A percentile compares a stretch with the other conserved stretches of the same genome.
Conservation (phyloP, 2,329 filamentous ascomycete genomes). For the Chaetomiaceae sp. region DNA sequence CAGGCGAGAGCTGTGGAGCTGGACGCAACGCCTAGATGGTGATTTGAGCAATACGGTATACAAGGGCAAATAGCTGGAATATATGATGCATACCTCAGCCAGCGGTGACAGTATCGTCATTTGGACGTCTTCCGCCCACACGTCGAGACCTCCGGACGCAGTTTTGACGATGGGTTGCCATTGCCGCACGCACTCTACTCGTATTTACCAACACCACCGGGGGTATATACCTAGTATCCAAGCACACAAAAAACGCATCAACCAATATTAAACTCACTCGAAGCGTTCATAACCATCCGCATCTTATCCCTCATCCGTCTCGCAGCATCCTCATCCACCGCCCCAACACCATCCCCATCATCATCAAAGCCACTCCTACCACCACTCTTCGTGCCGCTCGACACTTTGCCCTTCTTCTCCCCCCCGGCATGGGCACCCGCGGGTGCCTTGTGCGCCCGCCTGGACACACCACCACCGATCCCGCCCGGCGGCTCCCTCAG, state of each 20-base stretch:
- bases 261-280: constrained; percentile 28
- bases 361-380: constrained; percentile 30
- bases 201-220: constrained; percentile 5
- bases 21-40: background rate
- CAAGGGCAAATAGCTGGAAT: too few relatives aligned
- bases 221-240: background rate
- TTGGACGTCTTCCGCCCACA: too few relatives aligned
- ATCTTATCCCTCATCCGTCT: constrained; percentile 45
- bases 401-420: constrained; percentile 21
- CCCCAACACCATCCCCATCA: constrained; percentile 37
- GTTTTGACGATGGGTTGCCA: too few relatives aligned
- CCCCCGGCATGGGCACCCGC: constrained; percentile 24
- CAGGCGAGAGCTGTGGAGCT: background rate
- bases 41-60: background rate
- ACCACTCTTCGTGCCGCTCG: background rate
- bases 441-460: constrained; percentile 38
- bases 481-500: constrained; percentile 82
- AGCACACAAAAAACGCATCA: background rate
- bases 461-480: constrained; percentile 60
- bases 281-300: constrained; percentile 28
- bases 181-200: background rate
- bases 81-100: too few relatives aligned
- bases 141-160: too few relatives aligned
- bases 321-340: constrained; percentile 54
- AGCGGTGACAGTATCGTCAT: too few relatives aligned